Evolutionary conservation across 768 basidiomycete species (phyloP), one percentile per base, ranked within the genome.

Genomic region (Russula sp.): DNA sequence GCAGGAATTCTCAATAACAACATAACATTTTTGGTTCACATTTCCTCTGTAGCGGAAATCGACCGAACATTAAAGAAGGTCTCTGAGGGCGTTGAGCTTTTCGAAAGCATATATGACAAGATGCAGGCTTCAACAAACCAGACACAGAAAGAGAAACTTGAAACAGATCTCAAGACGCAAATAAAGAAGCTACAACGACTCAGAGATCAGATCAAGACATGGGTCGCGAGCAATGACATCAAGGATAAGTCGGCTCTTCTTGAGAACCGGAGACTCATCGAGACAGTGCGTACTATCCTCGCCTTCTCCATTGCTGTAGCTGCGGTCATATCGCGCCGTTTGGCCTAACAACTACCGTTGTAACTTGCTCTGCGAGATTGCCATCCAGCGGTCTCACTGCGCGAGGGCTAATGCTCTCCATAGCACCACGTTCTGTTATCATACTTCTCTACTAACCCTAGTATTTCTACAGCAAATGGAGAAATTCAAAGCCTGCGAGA

Each of bases 401-500:
- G 59, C 22, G 52, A 9, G 32, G 20, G 34, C 50, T 30, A 51
- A 22, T 57, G 22, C 53, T 42, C 57, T n/a, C 18, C 26, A 9
- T 59, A 22, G n/a, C 44, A 50, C 28, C 22, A 18, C 36, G 16
- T 52, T 24, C 20, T 55, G 32, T 20, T 5, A 5, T 38, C 48
- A 18, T 54, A 32, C 57, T 44, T 48, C 34, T 63, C 66, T 68
- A 63, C 66, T 70, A 61, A 68, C 70, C 52, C 65, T 69, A 65
- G 71, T 62, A 59, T 63, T 62, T 73, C 63, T 65, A 62, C 76
- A 98, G 97, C 97, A 98, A 98, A 99, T 99, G 97, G 97, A 99
- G 80, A 95, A 94, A 74, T 99, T 99, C 85, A 99, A 99, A 73
- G 96, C 96, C 26, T 94, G 95, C 78, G 97, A 99, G 80, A 99